Conservation (phyloP, 345 rosid species). For the Angophora floribunda region DNA sequence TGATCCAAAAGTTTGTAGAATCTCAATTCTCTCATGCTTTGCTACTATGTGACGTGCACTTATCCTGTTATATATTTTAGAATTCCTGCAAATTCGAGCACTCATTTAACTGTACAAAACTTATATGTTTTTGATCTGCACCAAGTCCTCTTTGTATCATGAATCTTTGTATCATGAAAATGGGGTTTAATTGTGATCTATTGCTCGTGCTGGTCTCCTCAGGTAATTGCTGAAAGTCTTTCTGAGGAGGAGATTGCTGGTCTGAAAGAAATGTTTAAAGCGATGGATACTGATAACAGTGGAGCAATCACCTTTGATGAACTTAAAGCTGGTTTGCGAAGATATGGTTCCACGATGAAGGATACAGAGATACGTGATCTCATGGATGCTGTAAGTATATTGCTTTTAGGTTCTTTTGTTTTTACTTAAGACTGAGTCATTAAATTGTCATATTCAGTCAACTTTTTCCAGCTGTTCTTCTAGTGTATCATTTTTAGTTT, state of each 20-base stretch:
- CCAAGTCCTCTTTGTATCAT: neutral
- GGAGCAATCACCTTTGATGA: slow-evolving; percentile 98
- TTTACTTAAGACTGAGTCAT: neutral
- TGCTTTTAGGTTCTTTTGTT: neutral
- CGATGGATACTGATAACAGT: slow-evolving; percentile 96
- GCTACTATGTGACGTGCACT: neutral
- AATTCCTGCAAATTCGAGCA: neutral
- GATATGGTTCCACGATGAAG: slow-evolving; percentile 93
- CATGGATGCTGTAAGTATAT: slow-evolving; percentile 85
- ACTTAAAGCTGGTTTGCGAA: slow-evolving; percentile 89
- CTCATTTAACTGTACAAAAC: neutral
- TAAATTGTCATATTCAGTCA: neutral
- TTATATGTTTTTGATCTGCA: neutral
- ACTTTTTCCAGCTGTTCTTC: neutral
- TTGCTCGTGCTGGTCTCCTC: slow-evolving; percentile 2
- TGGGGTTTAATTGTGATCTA: neutral
- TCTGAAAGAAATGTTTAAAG: slow-evolving; percentile 78
- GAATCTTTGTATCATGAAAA: neutral
- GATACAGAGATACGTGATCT: slow-evolving; percentile 93
- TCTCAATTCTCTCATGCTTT: neutral
- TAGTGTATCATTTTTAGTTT: neutral
- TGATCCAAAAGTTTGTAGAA: neutral
- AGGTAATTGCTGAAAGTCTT: slow-evolving; percentile 98
- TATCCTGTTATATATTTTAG: neutral
- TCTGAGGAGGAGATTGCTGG: slow-evolving; percentile 99